Evolutionary conservation across 2,329 filamentous ascomycete species (phyloP).

Genomic region (Aspergillus ibericus): DNA sequence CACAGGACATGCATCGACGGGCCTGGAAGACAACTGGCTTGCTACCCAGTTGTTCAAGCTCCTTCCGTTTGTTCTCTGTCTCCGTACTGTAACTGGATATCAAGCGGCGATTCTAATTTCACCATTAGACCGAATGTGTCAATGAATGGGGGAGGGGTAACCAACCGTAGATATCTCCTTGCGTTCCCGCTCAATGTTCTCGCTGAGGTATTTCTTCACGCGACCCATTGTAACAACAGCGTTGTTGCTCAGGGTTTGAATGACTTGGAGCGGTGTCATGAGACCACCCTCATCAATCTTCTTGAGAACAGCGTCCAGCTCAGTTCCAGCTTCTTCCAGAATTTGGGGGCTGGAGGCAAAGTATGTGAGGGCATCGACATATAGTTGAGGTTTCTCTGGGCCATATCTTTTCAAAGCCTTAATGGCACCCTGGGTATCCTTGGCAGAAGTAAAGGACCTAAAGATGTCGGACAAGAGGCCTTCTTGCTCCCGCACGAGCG

Average conservation of each 20-base stretch:
- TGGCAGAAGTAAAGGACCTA: constrained; percentile 87
- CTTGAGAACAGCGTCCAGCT: constrained; percentile 74
- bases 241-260: constrained; percentile 79
- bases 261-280: constrained; percentile 94
- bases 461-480: constrained; percentile 94
- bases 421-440: constrained; percentile 87
- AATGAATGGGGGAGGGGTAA: constrained; percentile 2
- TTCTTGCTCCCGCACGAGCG: constrained; percentile 89
- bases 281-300: constrained; percentile 88
- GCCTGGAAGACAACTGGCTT: constrained; percentile 90
- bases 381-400: constrained; percentile 83
- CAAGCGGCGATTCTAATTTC: constrained; percentile 68
- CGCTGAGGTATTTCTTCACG: constrained; percentile 87
- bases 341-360: constrained; percentile 82
- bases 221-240: constrained; percentile 95
- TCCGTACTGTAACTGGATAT: constrained; percentile 82
- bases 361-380: constrained; percentile 88
- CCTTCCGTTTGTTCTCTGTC: constrained; percentile 74
- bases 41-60: constrained; percentile 72
- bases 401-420: constrained; percentile 90
- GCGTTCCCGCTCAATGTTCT: constrained; percentile 84
- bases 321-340: constrained; percentile 82
- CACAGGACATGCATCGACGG: constrained; percentile 82
- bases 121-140: constrained; percentile 15
- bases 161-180: constrained; percentile 71